Conservation (phyloP, 495 filamentous ascomycete species). For the Glonium stellatum region DNA sequence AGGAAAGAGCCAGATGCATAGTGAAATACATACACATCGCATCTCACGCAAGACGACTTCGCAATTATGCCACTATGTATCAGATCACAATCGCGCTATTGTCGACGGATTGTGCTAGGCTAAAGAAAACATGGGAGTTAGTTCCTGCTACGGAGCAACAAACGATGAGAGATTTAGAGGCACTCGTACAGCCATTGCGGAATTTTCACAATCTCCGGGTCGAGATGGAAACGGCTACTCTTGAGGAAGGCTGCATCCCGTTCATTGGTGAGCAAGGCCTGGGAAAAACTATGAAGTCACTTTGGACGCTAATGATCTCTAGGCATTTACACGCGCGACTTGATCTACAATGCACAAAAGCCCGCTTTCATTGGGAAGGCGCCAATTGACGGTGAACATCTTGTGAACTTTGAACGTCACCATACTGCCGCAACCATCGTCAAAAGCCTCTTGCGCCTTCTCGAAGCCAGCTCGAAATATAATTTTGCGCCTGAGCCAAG, state of each 20-base stretch:
- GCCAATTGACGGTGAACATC: slow-evolving; percentile 58
- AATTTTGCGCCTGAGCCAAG: slow-evolving; percentile 77
- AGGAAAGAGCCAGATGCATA: slow-evolving; percentile 77
- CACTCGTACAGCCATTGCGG: slow-evolving; percentile 72
- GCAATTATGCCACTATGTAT: slow-evolving; percentile 95
- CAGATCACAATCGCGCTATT: slow-evolving; percentile 89
- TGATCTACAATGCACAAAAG: slow-evolving; percentile 93
- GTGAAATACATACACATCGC: slow-evolving; percentile 92
- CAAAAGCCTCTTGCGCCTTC: slow-evolving; percentile 79
- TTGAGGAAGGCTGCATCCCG: slow-evolving; percentile 85
- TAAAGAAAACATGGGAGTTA: slow-evolving; percentile 74
- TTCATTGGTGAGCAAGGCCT: slow-evolving; percentile 66
- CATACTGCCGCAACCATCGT: slow-evolving; percentile 85
- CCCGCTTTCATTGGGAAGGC: slow-evolving; percentile 61
- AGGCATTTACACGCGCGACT: slow-evolving; percentile 86
- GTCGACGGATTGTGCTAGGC: slow-evolving; percentile 68
- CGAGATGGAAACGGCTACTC: slow-evolving; percentile 78
- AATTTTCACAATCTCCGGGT: slow-evolving; percentile 86
- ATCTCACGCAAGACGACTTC: slow-evolving; percentile 69
- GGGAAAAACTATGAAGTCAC: not conserved
- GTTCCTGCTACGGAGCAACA: slow-evolving; percentile 63
- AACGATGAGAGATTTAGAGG: slow-evolving; percentile 73
- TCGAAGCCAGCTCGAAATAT: slow-evolving; percentile 90
- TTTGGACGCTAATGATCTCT: not conserved
- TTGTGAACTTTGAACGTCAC: slow-evolving; percentile 94